Base-by-base conservation (phyloP, 257 asterid species). In the Cruciata laevipes region DNA sequence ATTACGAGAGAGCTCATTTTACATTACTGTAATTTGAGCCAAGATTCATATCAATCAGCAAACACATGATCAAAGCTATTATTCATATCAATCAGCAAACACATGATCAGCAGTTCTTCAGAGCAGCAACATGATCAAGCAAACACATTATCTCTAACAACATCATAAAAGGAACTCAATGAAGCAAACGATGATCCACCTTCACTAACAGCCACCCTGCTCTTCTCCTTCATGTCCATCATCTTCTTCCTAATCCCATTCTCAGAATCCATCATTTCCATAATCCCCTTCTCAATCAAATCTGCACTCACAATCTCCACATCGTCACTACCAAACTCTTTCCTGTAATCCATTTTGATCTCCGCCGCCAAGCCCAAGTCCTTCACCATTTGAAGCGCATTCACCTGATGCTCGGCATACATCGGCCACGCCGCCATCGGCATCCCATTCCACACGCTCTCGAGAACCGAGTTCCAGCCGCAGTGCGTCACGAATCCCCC, bases 111-210 rank as follows among this genome's bases (percentile, higher is more conserved):
- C n/a, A n/a, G n/a, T n/a, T n/a, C n/a, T n/a, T n/a, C n/a, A n/a
- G n/a, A n/a, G n/a, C n/a, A n/a, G n/a, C n/a, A n/a, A n/a, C n/a
- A n/a, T n/a, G n/a, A n/a, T n/a, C n/a, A n/a, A n/a, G n/a, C n/a
- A n/a, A n/a, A n/a, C n/a, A n/a, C n/a, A n/a, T n/a, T n/a, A n/a
- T n/a, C n/a, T n/a, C 74, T 78, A 17, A 79, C 78, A 70, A 82
- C 79, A 21, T 84, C 69, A 16, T 80, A 69, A 7, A 86, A 84
- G 24, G 18, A 49, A 59, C 7, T 21, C 16, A 69, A 76, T 61
- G 80, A 74, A 1, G 31, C 67, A 40, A 61, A 77, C 0, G 95
- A 85, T 35, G 95, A 83, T 10, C 95, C 95, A 33, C 82, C 87
- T 59, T 79, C 86, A 61, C 18, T 6, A 67, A 84, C n/a, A 6